Evolutionary conservation across 768 basidiomycete species (phyloP).

Genomic region (Mrakia frigida): DNA sequence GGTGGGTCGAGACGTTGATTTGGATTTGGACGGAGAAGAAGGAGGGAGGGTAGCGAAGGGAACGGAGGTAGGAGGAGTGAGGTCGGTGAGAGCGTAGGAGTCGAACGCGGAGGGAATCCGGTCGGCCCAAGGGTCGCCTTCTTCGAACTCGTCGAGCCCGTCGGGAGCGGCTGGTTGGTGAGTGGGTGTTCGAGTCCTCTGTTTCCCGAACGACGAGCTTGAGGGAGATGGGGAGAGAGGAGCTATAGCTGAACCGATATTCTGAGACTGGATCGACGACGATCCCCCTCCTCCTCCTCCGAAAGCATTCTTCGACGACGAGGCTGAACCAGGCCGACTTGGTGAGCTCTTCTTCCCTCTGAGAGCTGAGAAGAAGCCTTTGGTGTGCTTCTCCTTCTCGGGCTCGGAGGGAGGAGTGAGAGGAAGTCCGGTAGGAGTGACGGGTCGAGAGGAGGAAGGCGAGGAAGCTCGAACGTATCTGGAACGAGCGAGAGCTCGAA

Average conservation of each 20-base stretch:
- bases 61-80: constrained; percentile 8
- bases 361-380: not conserved
- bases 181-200: not conserved
- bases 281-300: not conserved
- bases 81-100: constrained; percentile 6
- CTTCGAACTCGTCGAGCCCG: not conserved
- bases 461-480: not conserved
- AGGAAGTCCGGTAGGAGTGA: not conserved
- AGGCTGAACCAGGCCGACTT: not conserved
- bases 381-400: not conserved
- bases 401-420: not conserved
- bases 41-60: not conserved
- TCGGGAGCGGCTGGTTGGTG: not conserved
- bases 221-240: not conserved
- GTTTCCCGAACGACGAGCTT: not conserved
- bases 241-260: not conserved
- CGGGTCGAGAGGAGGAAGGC: not conserved
- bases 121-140: not conserved
- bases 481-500: not conserved
- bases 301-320: not conserved
- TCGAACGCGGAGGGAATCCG: not conserved
- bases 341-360: not conserved
- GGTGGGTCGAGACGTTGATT: not conserved
- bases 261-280: not conserved
- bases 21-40: not conserved